phyloP scores from a whole-genome alignment of 257 asterid species.

The Cinchona pubescens region DNA sequence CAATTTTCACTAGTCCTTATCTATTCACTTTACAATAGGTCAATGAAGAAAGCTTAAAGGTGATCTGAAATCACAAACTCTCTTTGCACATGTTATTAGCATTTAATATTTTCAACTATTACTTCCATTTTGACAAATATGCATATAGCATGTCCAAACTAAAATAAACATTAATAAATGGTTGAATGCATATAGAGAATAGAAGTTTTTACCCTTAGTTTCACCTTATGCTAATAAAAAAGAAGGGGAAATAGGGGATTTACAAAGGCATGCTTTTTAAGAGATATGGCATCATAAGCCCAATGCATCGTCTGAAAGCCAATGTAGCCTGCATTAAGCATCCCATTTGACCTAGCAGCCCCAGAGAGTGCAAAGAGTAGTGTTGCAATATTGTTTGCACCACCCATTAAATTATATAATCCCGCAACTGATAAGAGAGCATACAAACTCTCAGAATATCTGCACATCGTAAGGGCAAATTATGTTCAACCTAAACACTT shows the following conservation, averaged over 20 bases:
- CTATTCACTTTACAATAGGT: not conserved
- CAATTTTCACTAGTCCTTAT: not conserved
- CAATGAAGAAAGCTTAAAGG: not conserved
- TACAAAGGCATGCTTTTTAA: conserved; percentile 47
- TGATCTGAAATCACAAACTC: not conserved
- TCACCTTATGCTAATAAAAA: not conserved
- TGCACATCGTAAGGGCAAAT: conserved; percentile 32
- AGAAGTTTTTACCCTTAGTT: not conserved
- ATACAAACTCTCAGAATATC: conserved; percentile 89
- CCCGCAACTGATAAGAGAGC: conserved; percentile 83
- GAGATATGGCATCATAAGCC: conserved; percentile 44
- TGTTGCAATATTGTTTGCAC: conserved; percentile 47
- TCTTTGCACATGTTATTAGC: not conserved
- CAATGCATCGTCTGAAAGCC: conserved; percentile 66
- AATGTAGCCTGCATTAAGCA: conserved; percentile 81
- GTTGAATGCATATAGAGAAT: not conserved
- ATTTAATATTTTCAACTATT: not conserved
- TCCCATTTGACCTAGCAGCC: conserved; percentile 85
- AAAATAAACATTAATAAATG: not conserved
- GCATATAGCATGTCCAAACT: not conserved
- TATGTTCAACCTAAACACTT: conserved; percentile 24
- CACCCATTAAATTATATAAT: conserved; percentile 50
- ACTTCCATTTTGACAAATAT: not conserved
- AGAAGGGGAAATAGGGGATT: conserved; percentile 26
- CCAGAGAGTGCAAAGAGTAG: conserved; percentile 80